Base-by-base conservation (phyloP, 176 grass and related monocot species). In the Secale cereale region DNA sequence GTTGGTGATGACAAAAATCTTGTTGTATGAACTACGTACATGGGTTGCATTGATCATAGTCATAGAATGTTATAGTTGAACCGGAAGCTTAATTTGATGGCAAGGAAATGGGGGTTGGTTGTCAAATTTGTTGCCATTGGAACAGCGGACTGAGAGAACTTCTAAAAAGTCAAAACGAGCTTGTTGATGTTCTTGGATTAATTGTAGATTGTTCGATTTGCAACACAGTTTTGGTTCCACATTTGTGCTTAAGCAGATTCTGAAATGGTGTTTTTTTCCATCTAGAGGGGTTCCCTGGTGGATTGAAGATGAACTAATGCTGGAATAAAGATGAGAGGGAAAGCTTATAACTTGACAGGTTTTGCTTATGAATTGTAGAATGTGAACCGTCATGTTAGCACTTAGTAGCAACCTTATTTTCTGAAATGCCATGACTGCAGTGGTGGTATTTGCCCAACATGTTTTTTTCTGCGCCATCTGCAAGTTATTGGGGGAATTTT, bases 1-100 rank as follows among this genome's bases (percentile, higher is more conserved):
- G 83, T 82, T 86, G 73, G 78, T 73, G 65, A 65, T 64, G 31
- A 54, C 7, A 3, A 77, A 77, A 89, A 6, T 50, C 74, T 80
- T 81, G 29, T 41, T 25, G 39, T n/a, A 59, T 65, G 13, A 41
- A 65, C 17, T 67, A 14, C n/a, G n/a, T n/a, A n/a, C 9, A 70
- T 72, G 62, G 54, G 15, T 32, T 67, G 35, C 29, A 78, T 61
- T 79, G 62, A 50, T 50, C 15, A 40, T 48, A 40, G 29, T 50
- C n/a, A 77, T 80, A 57, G 40, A 45, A 40, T 85, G 28, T 36
- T 76, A 10, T 76, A 10, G 41, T 26, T 76, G 35, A 68, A 39
- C 27, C 59, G 41, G 32, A 78, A 36, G 22, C 46, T 35, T 39
- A 13, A 56, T 14, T 83, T 85, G n/a, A 50, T 70, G 17, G 3